Base-by-base conservation (phyloP, 805 yeast genomes). In the Saccharomyces jurei region DNA sequence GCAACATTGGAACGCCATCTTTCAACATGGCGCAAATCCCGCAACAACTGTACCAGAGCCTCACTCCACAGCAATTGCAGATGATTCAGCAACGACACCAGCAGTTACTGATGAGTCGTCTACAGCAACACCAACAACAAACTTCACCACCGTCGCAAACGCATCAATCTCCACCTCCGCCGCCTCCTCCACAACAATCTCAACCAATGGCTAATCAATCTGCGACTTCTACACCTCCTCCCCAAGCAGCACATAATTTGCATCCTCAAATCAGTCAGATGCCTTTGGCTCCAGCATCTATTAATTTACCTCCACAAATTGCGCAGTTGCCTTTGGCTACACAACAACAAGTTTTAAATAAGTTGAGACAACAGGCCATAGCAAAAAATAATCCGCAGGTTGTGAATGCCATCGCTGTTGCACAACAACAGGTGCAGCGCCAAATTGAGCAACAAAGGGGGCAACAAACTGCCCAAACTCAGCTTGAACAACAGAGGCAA, bases 21-120 rank as follows among this genome's bases (percentile, higher is more conserved):
- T 69, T 69, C 50, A 67, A 60, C 51, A 60, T 69, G 31, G 61
- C 69, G 4, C 71, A 69, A 50, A 63, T 69, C 41, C 72, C 73
- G 26, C 64, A 62, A 13, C 65, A 66, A n/a, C 59, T 69, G 27
- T 52, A 67, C 14, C 71, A 67, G 54, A 63, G 63, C 49, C 53
- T 69, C 46, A 62, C 67, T 1, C 68, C 66, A 44, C 63, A 59
- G n/a, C 72, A 67, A 53, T 54, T 68, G 28, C 69, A 64, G 49
- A 60, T 66, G 63, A 68, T 68, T 17, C 72, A 70, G 52, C 71
- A 68, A 49, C 64, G 65, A 51, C 72, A 69, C 54, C 71, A 69
- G 46, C 72, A 68, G 52, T 32, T 66, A 27, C 51, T 68, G 44
- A 53, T 63, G 59, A 61, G 56, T 49, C 60, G 72, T 13, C 62